Percentiles rank a stretch among this genome's conserved stretches.
phyloP scores from a whole-genome alignment of 2,329 filamentous ascomycete species.

The Claviceps sp. region DNA sequence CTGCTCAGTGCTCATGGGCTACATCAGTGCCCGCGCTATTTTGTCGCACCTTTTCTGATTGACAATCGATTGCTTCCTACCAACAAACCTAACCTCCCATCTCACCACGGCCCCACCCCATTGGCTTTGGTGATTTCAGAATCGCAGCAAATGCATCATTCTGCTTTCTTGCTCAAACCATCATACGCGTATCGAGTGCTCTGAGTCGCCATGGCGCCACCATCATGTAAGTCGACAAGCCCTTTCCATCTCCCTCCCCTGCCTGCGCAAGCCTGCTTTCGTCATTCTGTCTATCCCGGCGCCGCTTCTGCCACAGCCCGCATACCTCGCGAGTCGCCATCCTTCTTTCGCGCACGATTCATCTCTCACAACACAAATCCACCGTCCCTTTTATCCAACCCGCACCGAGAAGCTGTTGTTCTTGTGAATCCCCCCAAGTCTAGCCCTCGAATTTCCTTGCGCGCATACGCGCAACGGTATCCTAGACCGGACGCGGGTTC shows the following conservation, averaged over 20 bases:
- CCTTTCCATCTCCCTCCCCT: constrained; percentile 6
- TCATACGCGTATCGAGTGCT: not conserved
- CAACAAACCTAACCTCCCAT: not conserved
- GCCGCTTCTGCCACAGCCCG: not conserved
- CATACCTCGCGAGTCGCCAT: not conserved
- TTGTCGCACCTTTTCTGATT: not conserved
- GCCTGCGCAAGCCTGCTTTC: not conserved
- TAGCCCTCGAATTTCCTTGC: not conserved
- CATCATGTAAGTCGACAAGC: constrained; percentile 13
- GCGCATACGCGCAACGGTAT: not conserved
- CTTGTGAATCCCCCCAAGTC: not conserved
- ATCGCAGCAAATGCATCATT: not conserved
- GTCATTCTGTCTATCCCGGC: not conserved
- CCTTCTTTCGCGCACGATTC: not conserved
- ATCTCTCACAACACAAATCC: not conserved
- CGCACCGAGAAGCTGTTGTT: not conserved
- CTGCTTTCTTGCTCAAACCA: not conserved
- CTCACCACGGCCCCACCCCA: not conserved
- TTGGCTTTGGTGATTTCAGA: not conserved
- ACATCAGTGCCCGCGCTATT: not conserved
- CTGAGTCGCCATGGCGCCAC: constrained; percentile 13
- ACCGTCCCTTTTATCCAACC: not conserved
- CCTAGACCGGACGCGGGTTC: not conserved
- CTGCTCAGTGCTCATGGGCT: too few species aligned
- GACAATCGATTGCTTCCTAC: not conserved